A percentile compares a stretch with the other conserved stretches of the same genome.
Conservation (phyloP, 441 rosid species). For the Adansonia gregorii region DNA sequence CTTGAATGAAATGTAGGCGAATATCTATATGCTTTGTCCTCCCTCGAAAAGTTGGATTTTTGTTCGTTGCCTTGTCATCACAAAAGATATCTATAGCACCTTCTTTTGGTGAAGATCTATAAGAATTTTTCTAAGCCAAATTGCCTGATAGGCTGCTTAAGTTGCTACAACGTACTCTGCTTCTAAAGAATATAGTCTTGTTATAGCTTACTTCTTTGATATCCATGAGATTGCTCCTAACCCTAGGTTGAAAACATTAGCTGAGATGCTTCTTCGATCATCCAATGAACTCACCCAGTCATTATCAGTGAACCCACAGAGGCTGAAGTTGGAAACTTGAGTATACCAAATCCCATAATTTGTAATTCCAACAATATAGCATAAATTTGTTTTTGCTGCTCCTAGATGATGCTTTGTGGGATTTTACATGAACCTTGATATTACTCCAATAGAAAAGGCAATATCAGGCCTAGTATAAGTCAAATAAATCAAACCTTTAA, state of each 20-base stretch:
- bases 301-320: not conserved
- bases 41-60: not conserved
- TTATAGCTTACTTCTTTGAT: no score
- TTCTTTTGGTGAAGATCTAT: not conserved
- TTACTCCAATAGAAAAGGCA: slow-evolving; percentile 11
- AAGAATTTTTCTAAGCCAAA: not conserved
- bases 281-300: not conserved
- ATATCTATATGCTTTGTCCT: not conserved
- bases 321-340: not conserved
- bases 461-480: not conserved
- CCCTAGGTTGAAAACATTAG: no score
- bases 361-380: not conserved
- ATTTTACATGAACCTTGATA: slow-evolving; percentile 22
- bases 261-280: no score
- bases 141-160: not conserved
- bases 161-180: no score
- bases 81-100: not conserved
- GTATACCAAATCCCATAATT: not conserved
- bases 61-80: not conserved
- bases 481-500: no score
- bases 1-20: not conserved
- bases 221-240: no score
- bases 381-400: not conserved
- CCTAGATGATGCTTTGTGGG: slow-evolving; percentile 25
- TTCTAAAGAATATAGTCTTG: no score